These are phyloP conservation scores for Xylariales sp. DNA, from an alignment of 2,329 filamentous ascomycete genomes.

Conservation along the genomic window DNA sequence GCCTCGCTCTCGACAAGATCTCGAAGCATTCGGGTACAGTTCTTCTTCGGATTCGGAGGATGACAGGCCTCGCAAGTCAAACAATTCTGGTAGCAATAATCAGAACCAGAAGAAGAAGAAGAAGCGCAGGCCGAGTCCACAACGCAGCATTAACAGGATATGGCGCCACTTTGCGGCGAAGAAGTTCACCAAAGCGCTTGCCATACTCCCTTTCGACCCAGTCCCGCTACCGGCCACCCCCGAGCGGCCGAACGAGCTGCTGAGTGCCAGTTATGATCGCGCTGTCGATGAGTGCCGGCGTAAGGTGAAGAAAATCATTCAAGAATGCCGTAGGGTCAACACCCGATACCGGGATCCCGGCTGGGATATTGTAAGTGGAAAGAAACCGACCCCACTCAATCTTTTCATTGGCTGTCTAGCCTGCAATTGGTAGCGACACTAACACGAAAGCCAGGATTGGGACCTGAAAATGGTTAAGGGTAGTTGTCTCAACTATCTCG, in stretches of 20 bases:
- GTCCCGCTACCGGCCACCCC: slow-evolving; percentile 45
- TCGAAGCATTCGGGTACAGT: slow-evolving; percentile 36
- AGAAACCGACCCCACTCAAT: no score
- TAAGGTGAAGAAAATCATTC: slow-evolving; percentile 57
- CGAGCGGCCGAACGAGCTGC: slow-evolving; percentile 54
- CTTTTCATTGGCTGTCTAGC: no score
- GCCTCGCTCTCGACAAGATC: background rate
- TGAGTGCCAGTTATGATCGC: slow-evolving; percentile 57
- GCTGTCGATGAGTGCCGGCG: slow-evolving; percentile 60
- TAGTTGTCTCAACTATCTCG: slow-evolving; percentile 50
- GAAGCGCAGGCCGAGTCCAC: slow-evolving; percentile 54
- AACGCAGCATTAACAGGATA: slow-evolving; percentile 62
- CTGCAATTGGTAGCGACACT: no score
- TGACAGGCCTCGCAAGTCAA: slow-evolving; percentile 31
- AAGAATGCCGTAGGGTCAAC: slow-evolving; percentile 68
- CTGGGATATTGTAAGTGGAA: slow-evolving; percentile 50
- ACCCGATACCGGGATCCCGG: slow-evolving; percentile 71
- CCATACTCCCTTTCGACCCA: slow-evolving; percentile 61
- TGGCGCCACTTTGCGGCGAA: slow-evolving; percentile 59
- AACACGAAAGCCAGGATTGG: no score
- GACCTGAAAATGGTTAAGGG: slow-evolving; percentile 64
- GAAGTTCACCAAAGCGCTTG: slow-evolving; percentile 61
- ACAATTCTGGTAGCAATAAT: slow-evolving; percentile 18
- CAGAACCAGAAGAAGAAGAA: slow-evolving; percentile 52
- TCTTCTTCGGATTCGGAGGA: slow-evolving; percentile 44